These are phyloP conservation scores for Wilcoxina mikolae DNA, from an alignment of 495 filamentous ascomycete species.

Conservation along the genomic window DNA sequence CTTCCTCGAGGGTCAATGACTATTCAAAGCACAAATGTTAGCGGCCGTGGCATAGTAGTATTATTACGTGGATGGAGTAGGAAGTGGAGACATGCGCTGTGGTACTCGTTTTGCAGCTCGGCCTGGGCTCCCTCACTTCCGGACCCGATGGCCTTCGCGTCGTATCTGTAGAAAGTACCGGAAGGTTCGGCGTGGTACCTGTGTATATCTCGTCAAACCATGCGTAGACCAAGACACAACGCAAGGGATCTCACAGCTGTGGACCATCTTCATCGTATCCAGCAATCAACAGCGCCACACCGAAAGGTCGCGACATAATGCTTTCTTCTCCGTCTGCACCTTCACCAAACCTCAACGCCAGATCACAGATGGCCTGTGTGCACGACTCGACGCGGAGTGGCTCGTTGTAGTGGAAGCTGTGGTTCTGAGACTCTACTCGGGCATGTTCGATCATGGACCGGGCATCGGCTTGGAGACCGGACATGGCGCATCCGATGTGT, in stretches of 20 bases:
- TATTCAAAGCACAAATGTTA: slow-evolving; percentile 28
- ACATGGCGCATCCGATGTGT: slow-evolving; percentile 98
- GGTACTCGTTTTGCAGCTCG: slow-evolving; percentile 95
- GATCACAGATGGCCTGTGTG: slow-evolving; percentile 95
- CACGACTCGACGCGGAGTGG: slow-evolving; percentile 86
- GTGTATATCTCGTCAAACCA: slow-evolving; percentile 7
- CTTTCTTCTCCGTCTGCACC: slow-evolving; percentile 95
- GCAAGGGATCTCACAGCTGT: slow-evolving; percentile 48
- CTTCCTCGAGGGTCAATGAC: slow-evolving; percentile 83
- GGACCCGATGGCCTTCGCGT: slow-evolving; percentile 95
- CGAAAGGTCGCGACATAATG: slow-evolving; percentile 93
- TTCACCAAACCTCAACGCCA: slow-evolving; percentile 93
- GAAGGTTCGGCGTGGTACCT: slow-evolving; percentile 95
- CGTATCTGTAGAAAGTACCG: slow-evolving; percentile 96
- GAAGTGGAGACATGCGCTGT: slow-evolving; percentile 43
- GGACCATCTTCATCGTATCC: slow-evolving; percentile 96
- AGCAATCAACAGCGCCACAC: slow-evolving; percentile 89
- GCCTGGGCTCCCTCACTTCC: slow-evolving; percentile 94
- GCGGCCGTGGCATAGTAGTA: not conserved
- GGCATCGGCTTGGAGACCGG: slow-evolving; percentile 88
- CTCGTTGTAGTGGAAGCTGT: slow-evolving; percentile 94
- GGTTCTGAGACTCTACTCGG: slow-evolving; percentile 90
- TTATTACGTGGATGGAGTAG: not conserved
- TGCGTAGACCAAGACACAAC: not conserved
- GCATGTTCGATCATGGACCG: slow-evolving; percentile 95